These are phyloP conservation scores for Nigrospora oryzae DNA, from an alignment of 2,329 filamentous ascomycete species.

Conservation along the genomic window DNA sequence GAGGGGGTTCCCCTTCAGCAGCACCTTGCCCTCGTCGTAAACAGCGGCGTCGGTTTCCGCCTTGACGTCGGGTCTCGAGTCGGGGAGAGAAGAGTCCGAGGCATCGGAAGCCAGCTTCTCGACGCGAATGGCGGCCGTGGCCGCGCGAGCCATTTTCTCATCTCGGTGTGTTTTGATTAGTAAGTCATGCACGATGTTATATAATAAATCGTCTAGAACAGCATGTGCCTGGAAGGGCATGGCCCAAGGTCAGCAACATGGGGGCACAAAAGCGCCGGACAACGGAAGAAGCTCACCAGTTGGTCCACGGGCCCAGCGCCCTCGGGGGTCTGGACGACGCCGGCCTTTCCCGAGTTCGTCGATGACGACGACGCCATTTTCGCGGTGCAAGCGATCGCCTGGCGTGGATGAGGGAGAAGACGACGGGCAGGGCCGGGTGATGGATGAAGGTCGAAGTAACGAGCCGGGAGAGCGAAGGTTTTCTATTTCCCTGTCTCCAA, in stretches of 20 bases:
- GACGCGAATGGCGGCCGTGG: slow-evolving; percentile 55
- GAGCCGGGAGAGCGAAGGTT: neutral
- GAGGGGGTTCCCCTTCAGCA: slow-evolving; percentile 64
- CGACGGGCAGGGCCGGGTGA: no score
- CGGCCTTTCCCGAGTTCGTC: slow-evolving; percentile 43
- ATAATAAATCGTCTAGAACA: slow-evolving; percentile 66
- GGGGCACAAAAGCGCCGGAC: neutral
- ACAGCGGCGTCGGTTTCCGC: slow-evolving; percentile 60
- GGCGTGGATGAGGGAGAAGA: no score
- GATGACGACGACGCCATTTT: slow-evolving; percentile 6
- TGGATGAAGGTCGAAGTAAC: no score
- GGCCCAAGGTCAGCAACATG: neutral
- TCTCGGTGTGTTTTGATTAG: slow-evolving; percentile 67
- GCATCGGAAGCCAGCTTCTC: slow-evolving; percentile 52
- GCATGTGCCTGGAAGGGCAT: slow-evolving; percentile 40
- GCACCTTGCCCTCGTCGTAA: slow-evolving; percentile 61
- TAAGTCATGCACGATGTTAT: slow-evolving; percentile 70
- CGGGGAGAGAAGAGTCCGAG: slow-evolving; percentile 42
- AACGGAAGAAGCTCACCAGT: slow-evolving; percentile 39
- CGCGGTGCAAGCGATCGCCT: neutral
- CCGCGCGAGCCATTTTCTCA: slow-evolving; percentile 66
- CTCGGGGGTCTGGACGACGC: slow-evolving; percentile 44
- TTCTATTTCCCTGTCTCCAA: slow-evolving; percentile 1
- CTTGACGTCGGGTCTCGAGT: slow-evolving; percentile 46
- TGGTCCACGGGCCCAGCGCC: slow-evolving; percentile 46